Base-by-base conservation (phyloP, 495 filamentous ascomycete species). In the Xylaria scruposa region DNA sequence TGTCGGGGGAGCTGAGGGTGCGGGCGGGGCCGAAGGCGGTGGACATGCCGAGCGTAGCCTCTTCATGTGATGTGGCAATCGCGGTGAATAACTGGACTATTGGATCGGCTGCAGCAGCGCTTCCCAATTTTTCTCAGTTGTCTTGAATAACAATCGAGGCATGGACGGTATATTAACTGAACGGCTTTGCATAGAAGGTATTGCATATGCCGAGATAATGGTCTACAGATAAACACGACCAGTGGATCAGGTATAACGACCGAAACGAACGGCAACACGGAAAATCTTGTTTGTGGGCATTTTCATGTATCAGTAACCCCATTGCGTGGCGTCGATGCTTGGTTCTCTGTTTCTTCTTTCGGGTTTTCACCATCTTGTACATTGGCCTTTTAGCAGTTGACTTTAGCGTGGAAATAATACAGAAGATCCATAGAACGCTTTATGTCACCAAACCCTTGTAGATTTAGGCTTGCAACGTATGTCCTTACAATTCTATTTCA, bases 21-120 rank as follows among this genome's bases (percentile, higher is more conserved):
- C 53, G 53, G 53, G 53, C 53, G 53, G 29, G 26, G 42, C 58
- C 19, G 56, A 56, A 8, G 33, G 68, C 8, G 47, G 58, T 36
- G 70, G 24, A 19, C 58, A 63, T 66, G 69, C 40, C 0, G 61
- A 58, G 61, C 61, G 70, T 15, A 63, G 60, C 17, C 42, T 66
- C 36, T 36, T 66, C 46, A 67, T 47, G 61, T 59, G 53, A 71
- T 40, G 7, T 61, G 21, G 15, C 15, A 17, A 9, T 29, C 8
- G 24, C 17, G 21, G 17, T 42, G 21, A 46, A 17, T n/a, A 15
- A 26, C 29, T 56, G 15, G 56, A 8, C 26, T 6, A 31, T 64
- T 47, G 15, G 40, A 40, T 26, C 31, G 17, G 8, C 15, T 59
- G 1, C 29, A 10, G n/a, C n/a, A n/a, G n/a, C n/a, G n/a, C 9